Base-by-base conservation (phyloP, 2,329 filamentous ascomycete genomes). In the Aureobasidium musti region DNA sequence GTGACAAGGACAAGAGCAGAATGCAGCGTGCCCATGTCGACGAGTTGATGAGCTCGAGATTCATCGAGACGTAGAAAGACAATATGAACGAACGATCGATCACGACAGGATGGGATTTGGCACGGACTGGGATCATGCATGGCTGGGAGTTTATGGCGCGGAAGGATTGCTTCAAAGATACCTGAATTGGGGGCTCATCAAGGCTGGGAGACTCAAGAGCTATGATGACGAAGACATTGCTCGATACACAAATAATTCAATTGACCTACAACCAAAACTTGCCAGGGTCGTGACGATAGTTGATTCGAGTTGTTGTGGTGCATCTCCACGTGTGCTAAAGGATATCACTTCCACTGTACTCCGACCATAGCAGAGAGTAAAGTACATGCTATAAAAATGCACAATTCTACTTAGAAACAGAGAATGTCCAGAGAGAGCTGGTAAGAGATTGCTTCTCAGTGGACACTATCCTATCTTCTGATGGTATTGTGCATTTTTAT, bases 21-120 rank as follows among this genome's bases (percentile, higher is more conserved):
- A 77, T 84, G 39, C 85, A 95, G 77, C 83, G 82, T 70, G 91
- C 93, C 26, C 86, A 93, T 73, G 87, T 95, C 71, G 91, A 96
- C 75, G 85, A 88, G 70, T 74, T 86, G 74, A 82, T 84, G 81
- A 83, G 79, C 65, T 81, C 79, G 19, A 78, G 79, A 47, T 78
- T 79, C 65, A 75, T 79, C n/a, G 78, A 81, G 69, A 75, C 73
- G 5, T 61, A 37, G 14, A 77, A 41, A 59, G 30, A 37, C n/a
- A 14, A 57, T 5, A 54, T 28, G 41, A 39, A 13, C 5, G 6
- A 26, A 50, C 45, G 23, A 53, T 41, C 45, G 23, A 53, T 41
- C 3, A 49, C 11, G 30, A 35, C 63, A 7, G 54, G 57, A 23
- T 5, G 33, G 49, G 52, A 45, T 54, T 69, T 39, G 52, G 33